Base-by-base conservation (phyloP, 164 flowering plant genomes). In the Vitis cinerea region DNA sequence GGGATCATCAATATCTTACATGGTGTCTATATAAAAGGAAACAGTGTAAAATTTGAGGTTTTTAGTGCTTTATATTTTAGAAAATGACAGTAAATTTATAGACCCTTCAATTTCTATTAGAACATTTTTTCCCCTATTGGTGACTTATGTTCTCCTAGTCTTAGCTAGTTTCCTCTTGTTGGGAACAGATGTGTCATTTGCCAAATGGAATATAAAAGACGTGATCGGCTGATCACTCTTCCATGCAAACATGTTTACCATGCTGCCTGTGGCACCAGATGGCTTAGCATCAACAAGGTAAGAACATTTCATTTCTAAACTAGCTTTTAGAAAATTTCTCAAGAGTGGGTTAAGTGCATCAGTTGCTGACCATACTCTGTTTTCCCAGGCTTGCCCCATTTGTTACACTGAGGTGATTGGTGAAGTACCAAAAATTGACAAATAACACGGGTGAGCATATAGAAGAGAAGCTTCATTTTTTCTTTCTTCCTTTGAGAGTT, bases 231-330 rank as follows among this genome's bases (percentile, higher is more conserved):
- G 59, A 87, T 90, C 68, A 89, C 85, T 9, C 85, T 92, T 59
- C 97, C 97, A 3, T 92, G 97, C 83, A 91, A 89, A 71, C 97
- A 92, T 72, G 68, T 73, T 68, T 92, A 90, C 72, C 98, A 92
- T 75, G 77, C 83, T 37, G 76, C 76, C 50, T 94, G 97, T 64
- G 88, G 89, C 31, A 66, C 80, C 53, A 85, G 75, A 82, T 92
- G 98, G 98, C 97, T 94, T 53, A 81, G 88, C 81, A 92, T 94
- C 74, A 94, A 92, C 69, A 94, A 94, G 91, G 98, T 90, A 70
- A 78, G 75, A 65, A 4, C 30, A 4, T 19, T 29, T 60, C 5
- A 3, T 60, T n/a, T n/a, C 51, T 50, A 10, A 31, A 19, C 8
- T 8, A 64, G 37, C 5, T 11, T 57, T 49, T 48, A 23, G 3